Evolutionary conservation across 305 asterid genomes (phyloP), one percentile per base, ranked within the genome.

Genomic region (Ilex paraguariensis): DNA sequence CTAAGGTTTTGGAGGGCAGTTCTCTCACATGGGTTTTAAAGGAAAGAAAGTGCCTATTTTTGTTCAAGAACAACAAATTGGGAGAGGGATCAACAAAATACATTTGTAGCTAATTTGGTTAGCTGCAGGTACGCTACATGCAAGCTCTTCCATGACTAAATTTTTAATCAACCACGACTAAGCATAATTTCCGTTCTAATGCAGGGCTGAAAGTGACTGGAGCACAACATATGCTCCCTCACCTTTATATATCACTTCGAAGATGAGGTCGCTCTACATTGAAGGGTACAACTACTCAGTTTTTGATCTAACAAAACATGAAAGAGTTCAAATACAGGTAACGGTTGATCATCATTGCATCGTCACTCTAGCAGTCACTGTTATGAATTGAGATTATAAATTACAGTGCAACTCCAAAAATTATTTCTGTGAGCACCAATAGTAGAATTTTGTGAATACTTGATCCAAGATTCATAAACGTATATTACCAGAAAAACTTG

Each of bases 21-120:
- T 91, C 60, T 84, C 98, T 59, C 86, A 85, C 56, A 81, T 91
- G 87, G 84, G 88, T 64, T 86, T 91, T 13, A 88, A 88, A 77
- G 98, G 98, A 48, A 91, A 73, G 61, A 79, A 70, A 61, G 92
- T 91, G 10, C 98, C 98, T 0, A 88, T 91, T 17, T 80, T 91
- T 39, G 96, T 91, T 70, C 98, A 91, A 72, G 98, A 91, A 72
- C 98, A 91, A 67, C 96, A 96, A 33, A 91, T 91, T 60, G 98
- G 98, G 59, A 81, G 98, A 79, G 98, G 98, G 98, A 88, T 63
- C 98, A 91, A 52, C 96, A 95, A 17, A 91, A 88, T 60, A 88
- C 98, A 5, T 88, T 87, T 64, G 96, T 95, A 61, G 96, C 96
- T 65, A 91, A 91, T 74, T 83, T 91, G 80, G 85, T 91, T 58